Evolutionary conservation across 2,329 filamentous ascomycete genomes (phyloP).

Genomic region (Diaporthe vexans): DNA sequence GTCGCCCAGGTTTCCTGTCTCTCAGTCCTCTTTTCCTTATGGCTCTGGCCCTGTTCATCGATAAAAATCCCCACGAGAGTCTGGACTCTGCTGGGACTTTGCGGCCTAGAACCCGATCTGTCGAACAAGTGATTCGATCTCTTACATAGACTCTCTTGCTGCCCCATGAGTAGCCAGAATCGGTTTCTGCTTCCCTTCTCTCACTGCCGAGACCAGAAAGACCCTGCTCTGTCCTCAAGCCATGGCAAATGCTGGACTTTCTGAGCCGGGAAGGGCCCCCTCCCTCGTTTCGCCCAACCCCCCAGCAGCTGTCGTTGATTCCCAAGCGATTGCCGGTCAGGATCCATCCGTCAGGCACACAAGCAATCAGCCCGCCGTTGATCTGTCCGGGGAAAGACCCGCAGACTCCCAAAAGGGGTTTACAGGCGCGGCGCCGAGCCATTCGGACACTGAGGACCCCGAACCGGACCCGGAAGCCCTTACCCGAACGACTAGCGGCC

Average conservation of each 20-base stretch:
- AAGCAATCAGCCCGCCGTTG: conserved; percentile 5
- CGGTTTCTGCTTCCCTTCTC: neutral
- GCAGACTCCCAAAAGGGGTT: conserved; percentile 33
- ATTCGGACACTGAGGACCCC: conserved; percentile 35
- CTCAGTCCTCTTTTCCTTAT: conserved; percentile 16
- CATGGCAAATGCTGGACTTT: conserved; percentile 26
- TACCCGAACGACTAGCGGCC: conserved; percentile 54
- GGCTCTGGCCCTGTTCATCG: conserved; percentile 7
- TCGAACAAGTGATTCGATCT: conserved; percentile 30
- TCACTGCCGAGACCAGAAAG: conserved; percentile 8
- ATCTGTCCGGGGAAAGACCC: conserved; percentile 36
- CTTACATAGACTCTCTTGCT: conserved; percentile 6
- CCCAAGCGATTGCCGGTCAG: conserved; percentile 37
- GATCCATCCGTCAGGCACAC: conserved; percentile 19
- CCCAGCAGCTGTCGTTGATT: conserved; percentile 25
- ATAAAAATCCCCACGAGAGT: conserved; percentile 23
- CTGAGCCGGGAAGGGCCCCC: conserved; percentile 21
- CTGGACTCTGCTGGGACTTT: conserved; percentile 21
- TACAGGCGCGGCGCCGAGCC: conserved; percentile 32
- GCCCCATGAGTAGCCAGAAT: conserved; percentile 30
- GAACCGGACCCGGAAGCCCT: conserved; percentile 51
- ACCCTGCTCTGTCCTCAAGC: conserved; percentile 15
- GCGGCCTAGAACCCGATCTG: neutral
- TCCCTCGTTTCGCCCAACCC: conserved; percentile 14
- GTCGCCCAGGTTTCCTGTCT: conserved; percentile 10